A percentile compares a stretch with the other conserved stretches of the same genome.
Conservation (phyloP, 345 rosid species). For the Draba incana region DNA sequence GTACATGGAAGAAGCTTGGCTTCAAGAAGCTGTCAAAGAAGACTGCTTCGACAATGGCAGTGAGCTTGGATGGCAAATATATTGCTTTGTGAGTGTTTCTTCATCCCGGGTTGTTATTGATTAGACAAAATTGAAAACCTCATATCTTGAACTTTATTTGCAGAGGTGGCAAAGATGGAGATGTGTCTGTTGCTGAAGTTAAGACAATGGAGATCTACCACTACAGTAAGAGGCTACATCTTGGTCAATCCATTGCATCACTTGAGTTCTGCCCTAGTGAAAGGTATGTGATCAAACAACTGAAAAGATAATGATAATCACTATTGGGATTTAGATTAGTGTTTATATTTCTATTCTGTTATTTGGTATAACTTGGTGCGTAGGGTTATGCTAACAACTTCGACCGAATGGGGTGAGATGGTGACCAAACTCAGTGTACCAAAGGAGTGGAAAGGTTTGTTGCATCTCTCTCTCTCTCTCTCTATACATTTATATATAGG, state of each 20-base stretch:
- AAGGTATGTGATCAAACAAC: conserved; percentile 52
- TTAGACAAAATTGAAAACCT: conserved; percentile 5
- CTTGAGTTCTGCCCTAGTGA: conserved; percentile 84
- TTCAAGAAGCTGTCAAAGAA: conserved; percentile 81
- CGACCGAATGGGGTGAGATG: conserved; percentile 80
- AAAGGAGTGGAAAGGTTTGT: conserved; percentile 91
- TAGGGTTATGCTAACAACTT: conserved; percentile 83
- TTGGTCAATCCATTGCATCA: conserved; percentile 65
- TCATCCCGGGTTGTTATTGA: neutral
- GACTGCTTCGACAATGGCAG: conserved; percentile 76
- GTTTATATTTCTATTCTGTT: conserved; percentile 11
- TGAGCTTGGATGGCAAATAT: conserved; percentile 94
- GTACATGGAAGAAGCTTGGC: conserved; percentile 94
- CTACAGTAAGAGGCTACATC: conserved; percentile 89
- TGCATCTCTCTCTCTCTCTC: conserved; percentile 3
- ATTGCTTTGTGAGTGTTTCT: conserved; percentile 73
- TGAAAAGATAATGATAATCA: conserved; percentile 17
- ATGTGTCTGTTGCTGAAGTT: conserved; percentile 76
- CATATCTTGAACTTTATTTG: neutral
- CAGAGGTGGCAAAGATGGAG: conserved; percentile 96
- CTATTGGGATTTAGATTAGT: neutral
- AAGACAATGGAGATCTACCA: conserved; percentile 92
- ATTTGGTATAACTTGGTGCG: conserved; percentile 10
- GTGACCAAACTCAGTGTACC: conserved; percentile 86
- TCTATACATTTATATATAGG: neutral